Conservation (phyloP, 169 alveolate species). For the Plasmodium reichenowi region DNA sequence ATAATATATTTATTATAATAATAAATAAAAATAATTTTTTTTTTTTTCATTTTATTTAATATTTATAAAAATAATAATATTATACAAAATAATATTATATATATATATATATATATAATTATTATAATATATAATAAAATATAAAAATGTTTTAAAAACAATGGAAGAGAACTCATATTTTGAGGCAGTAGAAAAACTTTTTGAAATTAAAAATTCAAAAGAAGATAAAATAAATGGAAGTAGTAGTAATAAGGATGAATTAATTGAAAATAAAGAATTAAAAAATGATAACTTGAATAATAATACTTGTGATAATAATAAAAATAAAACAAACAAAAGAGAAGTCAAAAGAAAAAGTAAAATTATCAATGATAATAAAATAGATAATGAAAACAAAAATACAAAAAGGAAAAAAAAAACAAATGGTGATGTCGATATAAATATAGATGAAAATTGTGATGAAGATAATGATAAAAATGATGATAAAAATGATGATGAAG, state of each 20-base stretch:
- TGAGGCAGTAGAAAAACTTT: conserved; percentile 64
- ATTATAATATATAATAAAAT: not conserved
- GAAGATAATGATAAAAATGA: not conserved
- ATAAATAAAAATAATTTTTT: no score
- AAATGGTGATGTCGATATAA: not conserved
- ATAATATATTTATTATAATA: no score
- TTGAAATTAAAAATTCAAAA: conserved; percentile 20
- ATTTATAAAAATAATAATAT: no score
- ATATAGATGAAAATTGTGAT: not conserved
- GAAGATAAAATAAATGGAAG: conserved; percentile 1
- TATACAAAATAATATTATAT: no score
- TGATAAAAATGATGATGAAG: conserved; percentile 1
- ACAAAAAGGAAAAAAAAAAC: not conserved
- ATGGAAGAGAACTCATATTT: conserved; percentile 49
- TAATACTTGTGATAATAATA: not conserved
- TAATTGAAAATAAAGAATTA: conserved; percentile 12
- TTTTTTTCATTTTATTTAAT: no score
- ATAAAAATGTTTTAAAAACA: conserved; percentile 16
- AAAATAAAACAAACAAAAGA: not conserved
- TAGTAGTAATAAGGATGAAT: conserved; percentile 11
- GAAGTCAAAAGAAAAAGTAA: not conserved
- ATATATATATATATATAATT: no score
- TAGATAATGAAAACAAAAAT: conserved; percentile 2
- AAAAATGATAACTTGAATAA: not conserved
- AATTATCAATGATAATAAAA: not conserved